Conservation (phyloP, 2,329 filamentous ascomycete genomes). For the Venturia nashicola region DNA sequence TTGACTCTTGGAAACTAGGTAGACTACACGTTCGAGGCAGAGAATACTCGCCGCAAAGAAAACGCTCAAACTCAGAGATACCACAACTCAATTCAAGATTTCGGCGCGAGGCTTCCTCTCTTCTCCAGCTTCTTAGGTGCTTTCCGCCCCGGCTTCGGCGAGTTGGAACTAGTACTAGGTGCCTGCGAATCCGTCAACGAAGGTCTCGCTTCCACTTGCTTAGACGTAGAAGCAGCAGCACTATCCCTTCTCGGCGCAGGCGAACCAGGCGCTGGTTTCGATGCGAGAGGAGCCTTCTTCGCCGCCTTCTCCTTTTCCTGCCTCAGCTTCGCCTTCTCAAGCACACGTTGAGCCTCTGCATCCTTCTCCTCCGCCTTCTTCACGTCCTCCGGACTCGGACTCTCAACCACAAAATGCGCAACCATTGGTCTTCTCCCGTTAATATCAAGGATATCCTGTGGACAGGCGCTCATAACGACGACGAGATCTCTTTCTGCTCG, state of each 20-base stretch:
- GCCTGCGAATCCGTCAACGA: not conserved
- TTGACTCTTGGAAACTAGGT: not conserved
- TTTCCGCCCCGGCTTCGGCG: conserved; percentile 1
- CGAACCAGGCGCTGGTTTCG: not conserved
- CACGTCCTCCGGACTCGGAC: conserved; percentile 7
- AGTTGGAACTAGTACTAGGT: not conserved
- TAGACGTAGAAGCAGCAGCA: not conserved
- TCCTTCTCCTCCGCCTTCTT: conserved; percentile 3
- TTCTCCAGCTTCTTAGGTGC: conserved; percentile 10
- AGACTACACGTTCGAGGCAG: not conserved
- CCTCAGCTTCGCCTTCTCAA: conserved; percentile 7
- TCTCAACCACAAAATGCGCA: conserved; percentile 28
- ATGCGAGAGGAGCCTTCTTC: not conserved
- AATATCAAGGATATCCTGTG: conserved; percentile 31
- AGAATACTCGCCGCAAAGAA: not conserved
- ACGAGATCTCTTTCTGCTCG: conserved; percentile 33
- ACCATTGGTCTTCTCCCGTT: conserved; percentile 31
- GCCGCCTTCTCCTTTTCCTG: conserved; percentile 5
- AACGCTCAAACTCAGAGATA: not conserved
- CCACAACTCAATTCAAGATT: not conserved
- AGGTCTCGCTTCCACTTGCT: not conserved
- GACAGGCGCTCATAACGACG: conserved; percentile 35
- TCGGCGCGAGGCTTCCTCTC: conserved; percentile 2
- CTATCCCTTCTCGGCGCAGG: not conserved
- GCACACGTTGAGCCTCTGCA: conserved; percentile 1